Base-by-base conservation (phyloP, 176 grass and related monocot genomes). In the Otatea glauca region DNA sequence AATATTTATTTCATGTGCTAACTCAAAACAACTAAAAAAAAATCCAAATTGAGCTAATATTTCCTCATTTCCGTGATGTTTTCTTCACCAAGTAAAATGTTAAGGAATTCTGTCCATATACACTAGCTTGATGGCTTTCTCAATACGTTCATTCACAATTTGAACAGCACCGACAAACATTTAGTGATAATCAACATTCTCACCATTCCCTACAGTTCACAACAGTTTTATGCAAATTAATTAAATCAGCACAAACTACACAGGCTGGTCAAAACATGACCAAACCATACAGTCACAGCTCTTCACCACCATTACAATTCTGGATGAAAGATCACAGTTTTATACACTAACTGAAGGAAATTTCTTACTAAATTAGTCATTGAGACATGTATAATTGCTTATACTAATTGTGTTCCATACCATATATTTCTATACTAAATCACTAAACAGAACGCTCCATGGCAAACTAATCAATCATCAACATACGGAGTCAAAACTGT, bases 381-480 rank as follows among this genome's bases (percentile, higher is more conserved):
- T 37, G 23, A n/a, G 27, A 35, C 55, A 34, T 64, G 68, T 15
- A 45, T 45, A 45, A 45, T 45, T 45, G 48, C 48, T 5, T 32
- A 4, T 18, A 35, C 70, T 60, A 66, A 14, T 17, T 75, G 50
- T 21, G 2, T 59, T 60, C 60, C 7, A 8, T 29, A 68, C 44
- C 14, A 27, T 11, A 53, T 14, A 77, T 9, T 50, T 76, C 5
- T 25, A 7, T 48, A 56, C 20, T 68, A 5, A 74, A 81, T 58
- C 20, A 21, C 66, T 34, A 13, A 15, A 55, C 8, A 18, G 9
- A 75, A 20, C 5, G 59, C 6, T 68, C 67, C 20, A 49, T 79
- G 7, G 34, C 70, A 61, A 72, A 53, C 49, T 51, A 66, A 37
- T 32, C 6, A 50, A 81, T 54, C 64, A 60, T 81, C 64, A 56